These are phyloP conservation scores for Naematelia aurantialba DNA, from an alignment of 768 basidiomycete species.

Conservation along the genomic window DNA sequence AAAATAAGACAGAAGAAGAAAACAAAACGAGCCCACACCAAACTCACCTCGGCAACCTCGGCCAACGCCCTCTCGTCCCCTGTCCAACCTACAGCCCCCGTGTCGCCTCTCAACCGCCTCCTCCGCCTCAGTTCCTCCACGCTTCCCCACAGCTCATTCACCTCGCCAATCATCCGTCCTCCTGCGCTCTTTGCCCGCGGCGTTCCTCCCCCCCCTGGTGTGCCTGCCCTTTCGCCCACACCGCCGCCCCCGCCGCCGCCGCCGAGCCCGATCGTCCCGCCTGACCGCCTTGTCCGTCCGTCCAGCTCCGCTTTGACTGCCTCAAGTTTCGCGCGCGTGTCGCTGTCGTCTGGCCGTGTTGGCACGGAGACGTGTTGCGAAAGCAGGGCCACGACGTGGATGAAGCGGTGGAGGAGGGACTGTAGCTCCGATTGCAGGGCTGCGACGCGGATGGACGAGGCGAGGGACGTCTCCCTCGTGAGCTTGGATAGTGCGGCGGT, in stretches of 20 bases:
- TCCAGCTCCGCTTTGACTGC: constrained; percentile 40
- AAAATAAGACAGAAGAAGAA: too few species aligned
- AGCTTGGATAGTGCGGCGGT: constrained; percentile 19
- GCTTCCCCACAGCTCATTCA: constrained; percentile 47
- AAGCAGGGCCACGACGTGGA: constrained; percentile 38
- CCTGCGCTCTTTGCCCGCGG: neutral
- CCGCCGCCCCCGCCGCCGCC: too few species aligned
- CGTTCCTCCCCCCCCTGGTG: constrained; percentile 3
- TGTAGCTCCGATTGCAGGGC: constrained; percentile 40
- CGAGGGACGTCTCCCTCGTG: constrained; percentile 34
- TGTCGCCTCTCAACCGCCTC: constrained; percentile 11
- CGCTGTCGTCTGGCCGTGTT: constrained; percentile 29
- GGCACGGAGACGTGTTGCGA: constrained; percentile 39
- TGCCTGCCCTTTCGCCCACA: too few species aligned
- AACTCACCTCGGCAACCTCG: constrained; percentile 36
- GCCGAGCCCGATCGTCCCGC: neutral
- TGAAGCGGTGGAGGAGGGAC: constrained; percentile 39
- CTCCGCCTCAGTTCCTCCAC: constrained; percentile 42
- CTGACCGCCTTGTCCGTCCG: constrained; percentile 17
- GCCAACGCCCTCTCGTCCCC: constrained; percentile 34
- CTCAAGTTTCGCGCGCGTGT: constrained; percentile 30
- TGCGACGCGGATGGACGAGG: constrained; percentile 33
- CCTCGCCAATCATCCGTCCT: constrained; percentile 40
- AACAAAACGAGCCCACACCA: neutral
- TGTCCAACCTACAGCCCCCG: constrained; percentile 28